phyloP scores from a whole-genome alignment of 2,329 filamentous ascomycete species.

The Diaporthe sp. region DNA sequence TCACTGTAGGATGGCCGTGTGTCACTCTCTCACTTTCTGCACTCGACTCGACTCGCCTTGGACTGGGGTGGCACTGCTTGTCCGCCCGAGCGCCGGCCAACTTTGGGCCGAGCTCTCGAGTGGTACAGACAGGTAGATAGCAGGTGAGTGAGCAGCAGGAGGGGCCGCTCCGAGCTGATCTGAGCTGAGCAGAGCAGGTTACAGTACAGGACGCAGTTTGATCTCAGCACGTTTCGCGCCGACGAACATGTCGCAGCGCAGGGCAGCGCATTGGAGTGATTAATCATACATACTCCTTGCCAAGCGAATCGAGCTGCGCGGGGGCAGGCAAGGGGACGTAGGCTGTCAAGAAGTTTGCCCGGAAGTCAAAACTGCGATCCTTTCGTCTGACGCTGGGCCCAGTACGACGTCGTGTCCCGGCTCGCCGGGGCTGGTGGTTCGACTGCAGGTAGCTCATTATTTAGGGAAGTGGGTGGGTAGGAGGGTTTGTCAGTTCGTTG shows the following conservation, averaged over 20 bases:
- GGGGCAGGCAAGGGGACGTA: neutral
- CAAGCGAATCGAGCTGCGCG: too few relatives aligned
- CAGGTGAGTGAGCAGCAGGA: neutral
- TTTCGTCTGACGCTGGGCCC: neutral
- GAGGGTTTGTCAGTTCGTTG: constrained; percentile 1
- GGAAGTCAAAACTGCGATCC: neutral
- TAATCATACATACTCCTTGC: too few relatives aligned
- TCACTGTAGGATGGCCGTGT: neutral
- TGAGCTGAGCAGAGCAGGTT: too few relatives aligned
- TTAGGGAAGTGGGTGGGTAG: too few relatives aligned
- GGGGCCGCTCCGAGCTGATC: neutral
- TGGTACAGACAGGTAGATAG: neutral
- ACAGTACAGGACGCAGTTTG: too few relatives aligned
- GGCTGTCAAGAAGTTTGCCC: neutral
- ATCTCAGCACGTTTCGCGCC: too few relatives aligned
- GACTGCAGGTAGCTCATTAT: too few relatives aligned
- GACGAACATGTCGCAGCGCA: too few relatives aligned
- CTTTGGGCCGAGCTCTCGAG: too few relatives aligned
- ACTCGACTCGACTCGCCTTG: neutral
- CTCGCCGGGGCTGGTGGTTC: neutral
- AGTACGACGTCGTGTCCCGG: constrained; percentile 15
- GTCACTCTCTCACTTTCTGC: neutral
- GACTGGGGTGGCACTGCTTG: neutral
- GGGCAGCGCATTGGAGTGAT: too few relatives aligned
- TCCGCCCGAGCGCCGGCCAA: neutral